Percentiles rank a stretch among this genome's conserved stretches.
These are phyloP conservation scores for Candida schatavii DNA, from an alignment of 805 yeast species.

Conservation along the genomic window DNA sequence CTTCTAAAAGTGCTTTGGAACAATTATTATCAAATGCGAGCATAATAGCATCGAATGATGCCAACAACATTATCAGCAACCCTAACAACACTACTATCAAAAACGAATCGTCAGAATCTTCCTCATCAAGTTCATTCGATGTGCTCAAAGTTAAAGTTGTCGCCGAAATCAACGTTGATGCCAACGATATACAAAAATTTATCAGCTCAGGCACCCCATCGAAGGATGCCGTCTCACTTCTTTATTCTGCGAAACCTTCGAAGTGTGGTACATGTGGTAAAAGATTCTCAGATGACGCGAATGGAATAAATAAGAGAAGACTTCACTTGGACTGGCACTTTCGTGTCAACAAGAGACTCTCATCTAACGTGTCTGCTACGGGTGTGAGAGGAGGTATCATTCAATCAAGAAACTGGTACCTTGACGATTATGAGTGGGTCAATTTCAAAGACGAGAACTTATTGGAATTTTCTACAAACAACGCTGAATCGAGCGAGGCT, in stretches of 20 bases:
- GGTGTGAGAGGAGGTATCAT: slow-evolving; percentile 26
- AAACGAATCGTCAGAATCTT: slow-evolving; percentile 9
- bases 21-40: slow-evolving; percentile 1
- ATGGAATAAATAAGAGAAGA: slow-evolving; percentile 52
- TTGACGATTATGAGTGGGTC: slow-evolving; percentile 70
- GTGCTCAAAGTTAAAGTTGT: slow-evolving; percentile 31
- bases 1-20: slow-evolving; percentile 5
- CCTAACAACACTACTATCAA: slow-evolving; percentile 12
- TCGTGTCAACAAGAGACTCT: slow-evolving; percentile 76
- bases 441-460: slow-evolving; percentile 64
- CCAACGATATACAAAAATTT: slow-evolving; percentile 31
- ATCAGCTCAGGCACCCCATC: slow-evolving; percentile 36
- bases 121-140: slow-evolving; percentile 30
- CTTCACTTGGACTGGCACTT: slow-evolving; percentile 95
- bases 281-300: slow-evolving; percentile 62
- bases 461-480: slow-evolving; percentile 29
- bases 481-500: not conserved
- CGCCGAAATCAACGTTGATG: slow-evolving; percentile 17
- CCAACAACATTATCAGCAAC: slow-evolving; percentile 3
- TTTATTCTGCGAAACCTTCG: slow-evolving; percentile 62
- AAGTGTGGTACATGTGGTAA: slow-evolving; percentile 91
- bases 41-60: not conserved
- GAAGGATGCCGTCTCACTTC: slow-evolving; percentile 34
- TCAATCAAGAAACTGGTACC: slow-evolving; percentile 80
- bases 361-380: slow-evolving; percentile 22